A percentile compares a stretch with the other conserved stretches of the same genome.
phyloP scores from a whole-genome alignment of 495 filamentous ascomycete species.

The Penicillium bovifimosum region DNA sequence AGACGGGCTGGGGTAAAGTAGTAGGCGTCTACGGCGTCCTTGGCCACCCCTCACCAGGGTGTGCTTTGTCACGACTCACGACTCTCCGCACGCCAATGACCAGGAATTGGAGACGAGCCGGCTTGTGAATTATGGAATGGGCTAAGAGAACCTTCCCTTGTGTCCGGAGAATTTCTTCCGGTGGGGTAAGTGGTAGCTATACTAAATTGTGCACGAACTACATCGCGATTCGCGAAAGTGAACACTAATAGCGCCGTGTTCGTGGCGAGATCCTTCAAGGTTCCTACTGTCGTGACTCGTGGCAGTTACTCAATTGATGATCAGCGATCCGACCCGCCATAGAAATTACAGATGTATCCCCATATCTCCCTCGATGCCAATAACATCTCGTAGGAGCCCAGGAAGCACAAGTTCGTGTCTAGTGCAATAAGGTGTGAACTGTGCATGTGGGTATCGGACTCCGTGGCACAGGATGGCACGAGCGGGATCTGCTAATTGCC shows the following conservation, averaged over 20 bases:
- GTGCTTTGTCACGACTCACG: background rate
- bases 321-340: constrained; percentile 2
- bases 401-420: background rate
- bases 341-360: background rate
- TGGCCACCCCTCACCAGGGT: constrained; percentile 4
- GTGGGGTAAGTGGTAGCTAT: background rate
- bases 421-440: constrained; percentile 30
- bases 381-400: no score
- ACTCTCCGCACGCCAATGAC: background rate
- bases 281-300: constrained; percentile 3
- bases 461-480: constrained; percentile 4
- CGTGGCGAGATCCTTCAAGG: background rate
- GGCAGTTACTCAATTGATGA: constrained; percentile 6
- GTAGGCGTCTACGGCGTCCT: background rate
- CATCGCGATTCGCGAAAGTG: background rate
- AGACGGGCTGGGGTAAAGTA: background rate
- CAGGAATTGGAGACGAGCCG: background rate
- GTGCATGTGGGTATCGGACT: constrained; percentile 19
- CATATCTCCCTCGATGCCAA: background rate
- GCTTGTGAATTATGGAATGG: constrained; percentile 9
- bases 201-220: no score
- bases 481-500: constrained; percentile 4
- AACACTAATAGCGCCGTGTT: background rate
- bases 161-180: background rate
- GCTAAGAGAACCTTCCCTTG: constrained; percentile 1